Evolutionary conservation across 2,329 filamentous ascomycete species (phyloP).

Genomic region (Orbilia brochopaga): DNA sequence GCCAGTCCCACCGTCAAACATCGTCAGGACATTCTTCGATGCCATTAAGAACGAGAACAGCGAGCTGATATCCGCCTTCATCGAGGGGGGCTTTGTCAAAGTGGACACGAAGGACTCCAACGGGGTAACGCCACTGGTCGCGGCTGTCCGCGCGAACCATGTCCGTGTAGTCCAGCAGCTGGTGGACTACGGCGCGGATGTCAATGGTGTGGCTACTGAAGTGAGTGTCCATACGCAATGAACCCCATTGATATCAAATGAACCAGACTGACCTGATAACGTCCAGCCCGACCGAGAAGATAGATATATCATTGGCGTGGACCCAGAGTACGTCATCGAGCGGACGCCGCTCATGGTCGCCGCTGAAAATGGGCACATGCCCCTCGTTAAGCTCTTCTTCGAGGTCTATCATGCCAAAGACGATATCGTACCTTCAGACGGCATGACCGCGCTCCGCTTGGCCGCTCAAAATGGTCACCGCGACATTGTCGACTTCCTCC

Average conservation of each 20-base stretch:
- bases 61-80: constrained; percentile 45
- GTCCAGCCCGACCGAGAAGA: constrained; percentile 2
- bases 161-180: constrained; percentile 46
- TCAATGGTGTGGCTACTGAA: constrained; percentile 34
- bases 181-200: constrained; percentile 45
- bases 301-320: constrained; percentile 17
- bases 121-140: constrained; percentile 39
- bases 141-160: constrained; percentile 39
- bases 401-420: constrained; percentile 48
- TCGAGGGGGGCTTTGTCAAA: constrained; percentile 37
- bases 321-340: constrained; percentile 10
- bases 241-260: too few relatives aligned
- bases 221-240: neutral
- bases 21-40: constrained; percentile 39
- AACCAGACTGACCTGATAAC: constrained; percentile 2
- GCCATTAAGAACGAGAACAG: constrained; percentile 43
- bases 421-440: constrained; percentile 42
- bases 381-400: constrained; percentile 44
- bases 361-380: constrained; percentile 44
- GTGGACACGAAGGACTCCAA: constrained; percentile 17
- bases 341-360: constrained; percentile 46
- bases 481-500: constrained; percentile 45
- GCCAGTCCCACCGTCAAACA: constrained; percentile 15
- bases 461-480: constrained; percentile 38
- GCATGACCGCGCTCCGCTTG: constrained; percentile 41